Evolutionary conservation across 2,329 filamentous ascomycete species (phyloP), one percentile per base, ranked within the genome.

Genomic region (Scedosporium minutisporum): DNA sequence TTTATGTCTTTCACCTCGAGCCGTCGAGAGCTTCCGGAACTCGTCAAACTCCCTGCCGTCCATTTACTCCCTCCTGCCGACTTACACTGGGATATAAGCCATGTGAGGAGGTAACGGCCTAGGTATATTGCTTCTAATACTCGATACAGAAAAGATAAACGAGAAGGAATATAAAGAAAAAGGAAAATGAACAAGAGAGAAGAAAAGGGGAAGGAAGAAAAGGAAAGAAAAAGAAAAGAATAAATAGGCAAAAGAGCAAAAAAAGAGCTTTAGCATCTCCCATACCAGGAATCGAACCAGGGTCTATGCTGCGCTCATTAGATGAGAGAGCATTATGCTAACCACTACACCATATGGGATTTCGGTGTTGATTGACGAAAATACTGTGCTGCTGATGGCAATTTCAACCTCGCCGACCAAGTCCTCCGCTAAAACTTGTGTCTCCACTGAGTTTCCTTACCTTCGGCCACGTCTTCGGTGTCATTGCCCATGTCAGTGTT

Each of bases 11-110:
- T 68, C 78, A 81, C 63, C 79, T 76, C 68, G 91, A 2, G 85
- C 89, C 61, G 91, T 79, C 4, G 86, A 88, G 69, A 87, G 83
- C 74, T 85, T 89, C 0, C 79, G 76, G 72, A 91, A 75, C 80
- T 68, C 82, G 90, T 48, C 74, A 72, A 1, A 82, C 84, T 68
- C 80, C 73, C 16, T 44, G 0, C 81, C 84, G 68, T 85, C 77
- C 87, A 87, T n/a, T n/a, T n/a, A n/a, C n/a, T n/a, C n/a, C n/a
- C n/a, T n/a, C n/a, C n/a, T n/a, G n/a, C n/a, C n/a, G n/a, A n/a
- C n/a, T n/a, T n/a, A n/a, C n/a, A n/a, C n/a, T n/a, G n/a, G n/a
- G n/a, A n/a, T n/a, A n/a, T n/a, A n/a, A n/a, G n/a, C n/a, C n/a
- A n/a, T n/a, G n/a, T n/a, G n/a, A n/a, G n/a, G n/a, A n/a, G n/a